phyloP scores from a whole-genome alignment of 495 filamentous ascomycete species.

The Trichoderma asperelloides region DNA sequence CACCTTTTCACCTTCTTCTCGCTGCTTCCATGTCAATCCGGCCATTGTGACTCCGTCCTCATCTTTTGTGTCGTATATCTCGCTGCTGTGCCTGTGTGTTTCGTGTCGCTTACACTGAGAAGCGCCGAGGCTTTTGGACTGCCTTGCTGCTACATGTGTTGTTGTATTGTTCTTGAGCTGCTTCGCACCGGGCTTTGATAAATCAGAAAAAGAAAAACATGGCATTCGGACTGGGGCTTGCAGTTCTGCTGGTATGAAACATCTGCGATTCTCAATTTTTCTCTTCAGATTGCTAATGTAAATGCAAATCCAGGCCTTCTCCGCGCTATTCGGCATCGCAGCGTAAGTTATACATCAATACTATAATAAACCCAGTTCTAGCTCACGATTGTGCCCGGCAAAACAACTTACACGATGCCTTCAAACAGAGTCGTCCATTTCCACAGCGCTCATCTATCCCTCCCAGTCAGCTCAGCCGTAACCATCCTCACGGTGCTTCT shows the following conservation, averaged over 20 bases:
- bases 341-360: neutral
- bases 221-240: neutral
- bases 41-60: no score
- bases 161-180: neutral
- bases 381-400: neutral
- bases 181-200: neutral
- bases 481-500: conserved; percentile 8
- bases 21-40: neutral
- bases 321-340: conserved; percentile 4
- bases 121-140: neutral
- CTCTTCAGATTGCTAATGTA: neutral
- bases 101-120: neutral
- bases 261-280: neutral
- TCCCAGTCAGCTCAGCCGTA: neutral
- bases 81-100: neutral
- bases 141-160: neutral
- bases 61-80: neutral
- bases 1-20: neutral
- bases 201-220: neutral
- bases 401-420: neutral
- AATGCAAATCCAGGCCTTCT: neutral
- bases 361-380: no score
- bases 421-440: conserved; percentile 8
- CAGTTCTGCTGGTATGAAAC: neutral
- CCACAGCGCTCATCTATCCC: conserved; percentile 9